Base-by-base conservation (phyloP, 2,329 filamentous ascomycete species). In the Podosphaera xanthii region DNA sequence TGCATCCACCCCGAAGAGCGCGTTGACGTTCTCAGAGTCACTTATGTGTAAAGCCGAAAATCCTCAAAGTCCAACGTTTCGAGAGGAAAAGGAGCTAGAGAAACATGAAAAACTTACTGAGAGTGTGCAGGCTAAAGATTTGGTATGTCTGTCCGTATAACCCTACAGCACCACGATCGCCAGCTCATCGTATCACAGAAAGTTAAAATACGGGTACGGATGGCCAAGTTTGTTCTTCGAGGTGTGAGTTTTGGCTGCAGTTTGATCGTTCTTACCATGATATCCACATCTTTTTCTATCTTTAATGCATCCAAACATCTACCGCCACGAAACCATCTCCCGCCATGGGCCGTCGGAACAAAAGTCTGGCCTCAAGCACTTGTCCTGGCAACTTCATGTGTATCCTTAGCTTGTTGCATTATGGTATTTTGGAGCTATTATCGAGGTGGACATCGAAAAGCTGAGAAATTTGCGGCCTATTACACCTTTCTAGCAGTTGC, bases 221-320 rank as follows among this genome's bases (percentile, higher is more conserved):
- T 97, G 72, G 92, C 91, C 65, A 98, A 98, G 75, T 84, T 97
- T 66, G 81, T 94, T 62, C 82, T 98, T n/a, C 85, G 92, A 64
- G 85, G 88, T 60, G 86, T 97, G 73, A 96, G 91, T 77, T 97
- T 98, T 72, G 89, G 87, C 71, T 98, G 92, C 76, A 91, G 87
- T 71, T 77, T 97, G 61, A 96, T 98, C 69, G 87, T 98, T 64
- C 79, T 98, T 60, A 77, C 89, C 62, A 91, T 98, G 80, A 75
- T 98, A 59, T 83, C 86, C 12, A 80, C 87, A n/a, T 88, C 87
- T 2, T 87, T 98, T 68, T 75, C 82, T 65, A 90, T 98, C 71
- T 98, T 98, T 80, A 88, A 92, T 71, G 80, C 89, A 57, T 96
- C 92, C 61, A 87, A 80, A 69, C 59, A 73, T 14, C 76, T 98